Evolutionary conservation across 2,329 filamentous ascomycete species (phyloP).

Genomic region (Alternaria gansuensis): DNA sequence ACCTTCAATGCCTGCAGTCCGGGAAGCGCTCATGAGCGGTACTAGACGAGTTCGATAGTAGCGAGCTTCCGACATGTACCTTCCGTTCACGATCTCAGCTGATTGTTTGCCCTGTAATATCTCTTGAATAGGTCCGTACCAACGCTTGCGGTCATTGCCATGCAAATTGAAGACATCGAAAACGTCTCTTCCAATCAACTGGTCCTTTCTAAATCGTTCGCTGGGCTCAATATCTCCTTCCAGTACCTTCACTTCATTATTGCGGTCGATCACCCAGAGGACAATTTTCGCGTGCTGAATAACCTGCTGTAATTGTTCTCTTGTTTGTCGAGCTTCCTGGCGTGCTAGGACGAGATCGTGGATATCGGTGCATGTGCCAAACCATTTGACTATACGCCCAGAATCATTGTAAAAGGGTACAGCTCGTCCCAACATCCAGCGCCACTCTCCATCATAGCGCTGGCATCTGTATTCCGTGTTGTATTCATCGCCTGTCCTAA

Average conservation of each 20-base stretch:
- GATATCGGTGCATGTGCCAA: slow-evolving; percentile 81
- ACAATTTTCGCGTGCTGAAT: slow-evolving; percentile 79
- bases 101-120: slow-evolving; percentile 69
- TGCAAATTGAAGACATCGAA: slow-evolving; percentile 66
- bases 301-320: slow-evolving; percentile 76
- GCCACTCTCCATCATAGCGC: slow-evolving; percentile 73
- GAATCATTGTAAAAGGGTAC: slow-evolving; percentile 72
- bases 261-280: slow-evolving; percentile 74
- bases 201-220: slow-evolving; percentile 28
- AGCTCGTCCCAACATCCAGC: slow-evolving; percentile 81
- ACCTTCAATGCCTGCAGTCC: slow-evolving; percentile 61
- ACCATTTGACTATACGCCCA: slow-evolving; percentile 79
- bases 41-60: slow-evolving; percentile 78
- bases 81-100: slow-evolving; percentile 70
- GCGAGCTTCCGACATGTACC: slow-evolving; percentile 65
- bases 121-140: slow-evolving; percentile 68
- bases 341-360: slow-evolving; percentile 77
- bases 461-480: slow-evolving; percentile 75
- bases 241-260: slow-evolving; percentile 70
- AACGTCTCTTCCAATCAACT: slow-evolving; percentile 66
- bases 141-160: slow-evolving; percentile 49
- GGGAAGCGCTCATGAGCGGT: slow-evolving; percentile 68
- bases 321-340: slow-evolving; percentile 69
- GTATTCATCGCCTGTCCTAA: slow-evolving; percentile 72
- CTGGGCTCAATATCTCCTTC: slow-evolving; percentile 70